Conservation (phyloP, 805 yeast species). For the Huiozyma sinensis region DNA sequence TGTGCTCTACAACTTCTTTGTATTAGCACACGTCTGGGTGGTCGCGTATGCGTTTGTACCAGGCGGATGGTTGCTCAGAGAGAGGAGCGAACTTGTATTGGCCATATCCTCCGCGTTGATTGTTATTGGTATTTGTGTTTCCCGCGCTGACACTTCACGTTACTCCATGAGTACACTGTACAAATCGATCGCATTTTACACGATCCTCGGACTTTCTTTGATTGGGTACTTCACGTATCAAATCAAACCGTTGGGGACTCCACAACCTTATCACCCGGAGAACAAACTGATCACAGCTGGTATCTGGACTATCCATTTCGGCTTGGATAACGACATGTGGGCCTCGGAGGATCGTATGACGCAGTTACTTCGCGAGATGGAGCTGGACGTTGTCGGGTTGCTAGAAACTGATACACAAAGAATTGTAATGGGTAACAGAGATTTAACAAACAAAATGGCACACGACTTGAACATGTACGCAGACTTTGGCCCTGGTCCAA, state of each 20-base stretch:
- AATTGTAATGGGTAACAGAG: conserved; percentile 90
- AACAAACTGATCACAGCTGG: conserved; percentile 80
- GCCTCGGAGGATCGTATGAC: conserved; percentile 86
- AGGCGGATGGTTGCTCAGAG: conserved; percentile 79
- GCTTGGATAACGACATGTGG: conserved; percentile 97
- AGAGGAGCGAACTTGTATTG: conserved; percentile 72
- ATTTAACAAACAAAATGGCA: conserved; percentile 80
- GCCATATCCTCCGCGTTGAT: conserved; percentile 43
- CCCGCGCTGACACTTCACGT: not conserved
- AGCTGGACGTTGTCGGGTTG: conserved; percentile 82
- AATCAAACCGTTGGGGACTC: conserved; percentile 33
- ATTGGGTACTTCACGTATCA: conserved; percentile 17
- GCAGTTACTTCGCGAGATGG: conserved; percentile 71
- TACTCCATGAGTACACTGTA: conserved; percentile 6
- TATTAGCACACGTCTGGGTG: conserved; percentile 86
- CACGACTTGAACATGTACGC: conserved; percentile 91
- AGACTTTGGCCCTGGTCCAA: conserved; percentile 97
- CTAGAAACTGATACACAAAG: conserved; percentile 91
- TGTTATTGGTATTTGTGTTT: conserved; percentile 36
- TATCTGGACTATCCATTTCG: conserved; percentile 97
- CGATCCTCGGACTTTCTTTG: conserved; percentile 9
- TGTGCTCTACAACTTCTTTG: conserved; percentile 40
- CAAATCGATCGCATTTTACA: conserved; percentile 10
- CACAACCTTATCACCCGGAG: conserved; percentile 56
- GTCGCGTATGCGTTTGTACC: conserved; percentile 99